Conservation (phyloP, 768 basidiomycete genomes). For the Amylocystis lapponica region DNA sequence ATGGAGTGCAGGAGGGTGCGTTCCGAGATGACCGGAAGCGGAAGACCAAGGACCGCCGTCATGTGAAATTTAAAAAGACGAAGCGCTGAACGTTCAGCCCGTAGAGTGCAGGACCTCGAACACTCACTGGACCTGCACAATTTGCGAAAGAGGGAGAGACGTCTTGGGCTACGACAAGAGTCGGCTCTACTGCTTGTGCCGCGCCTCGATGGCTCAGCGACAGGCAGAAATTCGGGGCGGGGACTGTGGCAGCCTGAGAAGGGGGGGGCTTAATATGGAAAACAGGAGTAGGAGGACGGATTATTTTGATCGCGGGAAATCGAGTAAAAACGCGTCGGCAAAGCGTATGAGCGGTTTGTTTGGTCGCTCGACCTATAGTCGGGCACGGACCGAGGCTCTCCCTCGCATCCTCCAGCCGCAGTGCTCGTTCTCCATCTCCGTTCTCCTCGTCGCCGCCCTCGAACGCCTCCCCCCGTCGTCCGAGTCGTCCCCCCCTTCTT, state of each 20-base stretch:
- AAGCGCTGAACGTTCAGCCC: neutral
- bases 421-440: constrained; percentile 2
- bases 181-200: neutral
- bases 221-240: neutral
- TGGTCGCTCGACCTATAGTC: constrained; percentile 10
- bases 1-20: no score
- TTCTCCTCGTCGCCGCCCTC: constrained; percentile 4
- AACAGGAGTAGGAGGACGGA: constrained; percentile 4
- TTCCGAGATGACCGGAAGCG: constrained; percentile 1
- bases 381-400: constrained; percentile 19
- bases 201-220: neutral
- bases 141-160: neutral
- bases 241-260: constrained; percentile 1
- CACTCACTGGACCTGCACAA: neutral
- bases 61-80: neutral
- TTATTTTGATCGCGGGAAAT: constrained; percentile 8
- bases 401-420: constrained; percentile 5
- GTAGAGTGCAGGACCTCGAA: neutral
- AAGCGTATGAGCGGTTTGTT: constrained; percentile 15
- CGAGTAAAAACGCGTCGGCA: constrained; percentile 10
- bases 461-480: constrained; percentile 2
- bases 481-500: neutral
- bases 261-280: constrained; percentile 1
- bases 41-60: neutral
- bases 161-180: neutral